These are phyloP conservation scores for Teunomyces funiuensis DNA, from an alignment of 805 yeast species.

Conservation along the genomic window DNA sequence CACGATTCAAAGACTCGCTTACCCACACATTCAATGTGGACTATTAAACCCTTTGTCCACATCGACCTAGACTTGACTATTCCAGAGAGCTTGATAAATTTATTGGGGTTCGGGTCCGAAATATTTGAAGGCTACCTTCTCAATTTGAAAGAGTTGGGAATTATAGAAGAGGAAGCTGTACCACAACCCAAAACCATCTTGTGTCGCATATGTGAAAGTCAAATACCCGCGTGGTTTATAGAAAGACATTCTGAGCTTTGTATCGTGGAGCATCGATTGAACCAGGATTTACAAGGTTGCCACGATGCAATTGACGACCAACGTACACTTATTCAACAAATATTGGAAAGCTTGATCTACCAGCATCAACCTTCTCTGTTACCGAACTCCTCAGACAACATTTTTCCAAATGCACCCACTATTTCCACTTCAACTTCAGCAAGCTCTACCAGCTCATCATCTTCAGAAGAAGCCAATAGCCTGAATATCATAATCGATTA, in stretches of 20 bases:
- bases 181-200: conserved; percentile 82
- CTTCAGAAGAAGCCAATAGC: conserved; percentile 11
- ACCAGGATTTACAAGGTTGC: conserved; percentile 67
- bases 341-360: conserved; percentile 41
- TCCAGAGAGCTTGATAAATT: conserved; percentile 66
- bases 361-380: conserved; percentile 15
- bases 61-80: conserved; percentile 64
- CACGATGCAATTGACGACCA: conserved; percentile 83
- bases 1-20: conserved; percentile 54
- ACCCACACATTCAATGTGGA: conserved; percentile 91
- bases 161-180: conserved; percentile 59
- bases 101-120: conserved; percentile 87
- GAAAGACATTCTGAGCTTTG: conserved; percentile 90
- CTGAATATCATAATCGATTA: conserved; percentile 42
- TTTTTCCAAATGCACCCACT: conserved; percentile 11
- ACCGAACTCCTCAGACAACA: conserved; percentile 15
- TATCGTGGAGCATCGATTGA: conserved; percentile 77
- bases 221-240: conserved; percentile 94
- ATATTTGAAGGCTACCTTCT: conserved; percentile 74
- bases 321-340: conserved; percentile 45
- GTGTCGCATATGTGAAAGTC: conserved; percentile 89
- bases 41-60: conserved; percentile 73
- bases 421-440: conserved; percentile 8
- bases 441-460: conserved; percentile 13
- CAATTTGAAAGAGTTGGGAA: conserved; percentile 60